Conservation (phyloP, 2,329 filamentous ascomycete genomes). For the Alternaria brassicicola region DNA sequence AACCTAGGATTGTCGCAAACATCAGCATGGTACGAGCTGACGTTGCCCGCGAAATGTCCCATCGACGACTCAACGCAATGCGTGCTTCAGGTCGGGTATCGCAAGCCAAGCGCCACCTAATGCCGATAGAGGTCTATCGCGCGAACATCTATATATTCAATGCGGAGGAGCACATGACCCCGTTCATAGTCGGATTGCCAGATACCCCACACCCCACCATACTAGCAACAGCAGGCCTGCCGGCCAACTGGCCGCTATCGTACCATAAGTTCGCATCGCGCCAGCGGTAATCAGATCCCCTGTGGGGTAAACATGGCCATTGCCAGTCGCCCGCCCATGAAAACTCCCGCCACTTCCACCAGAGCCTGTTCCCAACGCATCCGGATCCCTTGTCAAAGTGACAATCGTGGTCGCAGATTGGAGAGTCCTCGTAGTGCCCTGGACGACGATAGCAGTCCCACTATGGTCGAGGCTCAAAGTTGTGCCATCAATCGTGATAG, state of each 20-base stretch:
- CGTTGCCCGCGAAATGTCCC: neutral
- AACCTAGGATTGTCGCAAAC: neutral
- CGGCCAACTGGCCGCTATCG: conserved; percentile 12
- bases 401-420: conserved; percentile 32
- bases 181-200: conserved; percentile 24
- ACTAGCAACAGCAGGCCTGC: conserved; percentile 20
- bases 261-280: neutral
- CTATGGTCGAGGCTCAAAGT: conserved; percentile 39
- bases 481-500: conserved; percentile 42
- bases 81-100: neutral
- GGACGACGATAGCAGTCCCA: conserved; percentile 36
- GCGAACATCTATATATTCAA: neutral
- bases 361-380: neutral
- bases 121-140: conserved; percentile 18
- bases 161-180: neutral
- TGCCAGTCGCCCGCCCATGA: conserved; percentile 1
- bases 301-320: conserved; percentile 10
- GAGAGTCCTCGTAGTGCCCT: conserved; percentile 31
- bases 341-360: neutral
- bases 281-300: conserved; percentile 6
- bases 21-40: neutral
- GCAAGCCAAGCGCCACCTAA: conserved; percentile 10
- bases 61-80: neutral
- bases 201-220: conserved; percentile 19
- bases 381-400: conserved; percentile 16